These are phyloP conservation scores for Aureobasidium sp. DNA, from an alignment of 2,329 filamentous ascomycete genomes.

Conservation along the genomic window DNA sequence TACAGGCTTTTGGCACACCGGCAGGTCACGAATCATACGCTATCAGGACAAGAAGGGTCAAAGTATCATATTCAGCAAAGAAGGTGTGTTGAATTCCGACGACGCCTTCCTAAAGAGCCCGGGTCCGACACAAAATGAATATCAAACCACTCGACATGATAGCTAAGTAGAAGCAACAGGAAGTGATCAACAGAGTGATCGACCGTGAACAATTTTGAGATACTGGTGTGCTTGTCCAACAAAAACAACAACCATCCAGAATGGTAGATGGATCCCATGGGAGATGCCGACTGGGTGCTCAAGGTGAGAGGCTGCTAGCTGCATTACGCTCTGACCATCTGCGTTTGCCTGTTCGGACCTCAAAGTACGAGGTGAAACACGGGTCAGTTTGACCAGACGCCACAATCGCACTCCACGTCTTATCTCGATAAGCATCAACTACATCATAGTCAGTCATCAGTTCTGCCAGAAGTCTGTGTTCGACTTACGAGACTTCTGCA, in stretches of 20 bases:
- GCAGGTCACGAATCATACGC: no score
- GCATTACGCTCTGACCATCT: conserved; percentile 40
- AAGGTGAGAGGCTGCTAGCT: neutral
- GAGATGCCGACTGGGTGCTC: neutral
- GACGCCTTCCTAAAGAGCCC: no score
- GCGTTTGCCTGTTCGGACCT: conserved; percentile 80
- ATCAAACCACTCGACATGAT: no score
- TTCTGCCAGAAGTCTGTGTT: neutral
- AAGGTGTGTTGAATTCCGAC: no score
- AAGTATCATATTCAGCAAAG: no score
- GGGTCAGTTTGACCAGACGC: conserved; percentile 67
- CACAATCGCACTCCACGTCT: conserved; percentile 77
- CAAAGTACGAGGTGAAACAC: conserved; percentile 73
- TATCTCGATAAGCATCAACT: conserved; percentile 94
- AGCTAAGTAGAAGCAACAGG: no score
- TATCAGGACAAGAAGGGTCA: no score
- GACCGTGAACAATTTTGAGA: neutral
- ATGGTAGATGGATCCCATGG: no score
- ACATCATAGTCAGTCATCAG: neutral
- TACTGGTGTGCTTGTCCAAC: no score
- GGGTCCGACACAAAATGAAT: no score
- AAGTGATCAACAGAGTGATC: neutral
- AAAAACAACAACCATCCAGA: no score
- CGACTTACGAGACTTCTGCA: conserved; percentile 82
- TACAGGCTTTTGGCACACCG: no score